Evolutionary conservation across 1,139 yeast genomes (phyloP).

Genomic region (Hansenula lynferdii): DNA sequence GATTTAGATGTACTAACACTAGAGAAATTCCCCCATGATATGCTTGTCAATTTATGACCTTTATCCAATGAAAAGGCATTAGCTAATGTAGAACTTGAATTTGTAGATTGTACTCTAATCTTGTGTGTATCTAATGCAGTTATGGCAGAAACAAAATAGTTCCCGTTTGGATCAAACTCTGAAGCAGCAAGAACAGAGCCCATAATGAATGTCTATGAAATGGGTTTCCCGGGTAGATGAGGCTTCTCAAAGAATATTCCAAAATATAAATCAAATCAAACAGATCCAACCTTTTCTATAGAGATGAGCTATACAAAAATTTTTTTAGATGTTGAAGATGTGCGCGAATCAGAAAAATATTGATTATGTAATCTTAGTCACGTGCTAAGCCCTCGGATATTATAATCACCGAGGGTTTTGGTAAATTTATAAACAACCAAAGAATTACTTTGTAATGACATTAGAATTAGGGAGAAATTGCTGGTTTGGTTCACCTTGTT

Average conservation of each 20-base stretch:
- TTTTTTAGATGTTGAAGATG: conserved; percentile 1
- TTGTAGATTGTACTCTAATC: conserved; percentile 57
- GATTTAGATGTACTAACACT: conserved; percentile 16
- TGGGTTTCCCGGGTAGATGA: too few relatives aligned
- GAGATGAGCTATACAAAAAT: conserved; percentile 3
- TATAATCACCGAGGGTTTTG: too few relatives aligned
- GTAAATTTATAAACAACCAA: background rate
- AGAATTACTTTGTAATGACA: too few relatives aligned
- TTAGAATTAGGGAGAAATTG: too few relatives aligned
- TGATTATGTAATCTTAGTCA: too few relatives aligned
- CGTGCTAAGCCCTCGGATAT: too few relatives aligned
- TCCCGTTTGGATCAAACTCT: conserved; percentile 39
- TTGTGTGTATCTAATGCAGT: conserved; percentile 74
- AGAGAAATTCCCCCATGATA: conserved; percentile 50
- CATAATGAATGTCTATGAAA: conserved; percentile 2
- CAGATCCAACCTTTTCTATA: too few relatives aligned
- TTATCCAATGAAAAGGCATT: conserved; percentile 47
- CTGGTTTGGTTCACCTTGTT: too few relatives aligned
- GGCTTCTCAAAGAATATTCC: too few relatives aligned
- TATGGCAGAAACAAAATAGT: conserved; percentile 60
- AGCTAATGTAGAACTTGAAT: conserved; percentile 36
- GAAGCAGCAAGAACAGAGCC: conserved; percentile 14
- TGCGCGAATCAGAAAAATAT: background rate
- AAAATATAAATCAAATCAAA: too few relatives aligned
- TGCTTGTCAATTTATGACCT: conserved; percentile 43